Conservation (phyloP, 306 rosid species). For the Sphenostylis stenocarpa region DNA sequence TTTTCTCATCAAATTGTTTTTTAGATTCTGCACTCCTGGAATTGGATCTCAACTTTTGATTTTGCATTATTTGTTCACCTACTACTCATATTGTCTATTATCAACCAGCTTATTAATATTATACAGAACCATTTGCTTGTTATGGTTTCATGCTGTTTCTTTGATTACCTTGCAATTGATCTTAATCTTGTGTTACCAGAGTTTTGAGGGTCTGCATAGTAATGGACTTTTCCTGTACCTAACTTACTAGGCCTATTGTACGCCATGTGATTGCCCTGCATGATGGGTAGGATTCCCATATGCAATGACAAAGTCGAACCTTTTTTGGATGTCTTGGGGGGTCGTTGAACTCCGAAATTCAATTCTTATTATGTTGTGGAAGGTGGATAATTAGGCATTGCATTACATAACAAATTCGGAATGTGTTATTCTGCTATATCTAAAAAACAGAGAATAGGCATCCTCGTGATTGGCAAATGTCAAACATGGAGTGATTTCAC, state of each 20-base stretch:
- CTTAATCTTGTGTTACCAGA: background rate
- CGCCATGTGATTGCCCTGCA: background rate
- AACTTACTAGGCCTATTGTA: background rate
- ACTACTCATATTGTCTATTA: background rate
- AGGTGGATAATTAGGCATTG: background rate
- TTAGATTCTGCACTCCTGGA: slow-evolving; percentile 4
- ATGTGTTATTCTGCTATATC: background rate
- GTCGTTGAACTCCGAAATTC: background rate
- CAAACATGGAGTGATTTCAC: background rate
- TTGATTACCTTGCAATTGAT: slow-evolving; percentile 1
- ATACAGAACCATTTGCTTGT: background rate
- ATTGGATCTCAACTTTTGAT: background rate
- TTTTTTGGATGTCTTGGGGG: background rate
- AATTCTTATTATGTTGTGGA: background rate
- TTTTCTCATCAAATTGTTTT: background rate
- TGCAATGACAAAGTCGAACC: background rate
- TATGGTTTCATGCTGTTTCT: slow-evolving; percentile 4
- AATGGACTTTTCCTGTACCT: background rate
- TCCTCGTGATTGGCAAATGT: background rate
- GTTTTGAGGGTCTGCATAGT: background rate
- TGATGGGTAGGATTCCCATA: background rate
- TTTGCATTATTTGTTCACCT: slow-evolving; percentile 9
- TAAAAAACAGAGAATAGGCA: background rate
- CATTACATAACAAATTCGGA: slow-evolving; percentile 7
- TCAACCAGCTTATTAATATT: background rate